Base-by-base conservation (phyloP, 1,284 basidiomycete genomes). In the Cerioporus squamosus region DNA sequence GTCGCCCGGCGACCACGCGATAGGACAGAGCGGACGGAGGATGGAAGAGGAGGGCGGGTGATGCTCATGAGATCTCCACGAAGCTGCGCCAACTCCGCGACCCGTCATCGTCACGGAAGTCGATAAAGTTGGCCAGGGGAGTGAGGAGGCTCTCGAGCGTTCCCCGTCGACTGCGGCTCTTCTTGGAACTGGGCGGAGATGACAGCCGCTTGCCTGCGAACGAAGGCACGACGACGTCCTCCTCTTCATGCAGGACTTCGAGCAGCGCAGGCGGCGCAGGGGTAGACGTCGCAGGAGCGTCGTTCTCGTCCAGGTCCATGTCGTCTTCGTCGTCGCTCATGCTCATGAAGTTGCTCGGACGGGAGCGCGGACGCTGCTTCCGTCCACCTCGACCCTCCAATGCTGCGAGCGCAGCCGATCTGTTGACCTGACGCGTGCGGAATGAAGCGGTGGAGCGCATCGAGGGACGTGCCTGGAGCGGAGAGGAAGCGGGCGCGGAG, bases 261-360 rank as follows among this genome's bases (percentile, higher is more conserved):
- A 68, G 63, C 22, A 72, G 61, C 4, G 51, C 39, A 12, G 59
- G 44, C 8, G 44, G 59, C 2, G 45, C 24, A 10, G 53, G 45
- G 0, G 47, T 47, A 15, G 58, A 26, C 18, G 40, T 8, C 42
- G 44, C 9, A 44, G 49, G 14, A 44, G 12, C 2, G 54, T 20
- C 6, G 48, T 40, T 7, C 18, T 61, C 63, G n/a, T 53, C 59
- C 3, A 57, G 48, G 14, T 65, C 67, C 23, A 72, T 74, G 1
- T 80, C 81, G 42, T 82, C 82, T 39, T 86, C 85, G 63, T 86
- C 85, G 57, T 87, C 85, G 59, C 77, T 81, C 77, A 87, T 80
- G 74, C 76, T 83, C 83, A 88, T 88, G 64, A 88, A 88, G 70
- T 86, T 85, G 26, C 75, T 72, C 60, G 70, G 64, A 51, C 74